Base-by-base conservation (phyloP, 805 yeast genomes). In the Nakazawaea anatomiae region DNA sequence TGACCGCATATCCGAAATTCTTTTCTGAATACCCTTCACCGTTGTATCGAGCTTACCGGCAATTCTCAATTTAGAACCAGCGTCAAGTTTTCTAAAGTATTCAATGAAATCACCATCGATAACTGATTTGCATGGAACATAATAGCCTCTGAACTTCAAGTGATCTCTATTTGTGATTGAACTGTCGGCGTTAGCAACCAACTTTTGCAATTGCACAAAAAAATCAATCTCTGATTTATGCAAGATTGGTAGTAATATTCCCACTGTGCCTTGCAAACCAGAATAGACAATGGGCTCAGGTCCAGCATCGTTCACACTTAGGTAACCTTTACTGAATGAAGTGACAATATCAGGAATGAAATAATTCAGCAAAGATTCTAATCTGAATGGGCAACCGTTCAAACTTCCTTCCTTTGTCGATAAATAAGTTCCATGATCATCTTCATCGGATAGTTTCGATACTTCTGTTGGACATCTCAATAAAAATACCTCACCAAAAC, bases 41-140 rank as follows among this genome's bases (percentile, higher is more conserved):
- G 72, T 58, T 53, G 79, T 66, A 34, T 79, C 81, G 59, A 80
- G 59, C 43, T 66, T 65, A 11, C 66, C 58, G 6, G 74, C 73
- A 31, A 77, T 66, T 18, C 60, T 64, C 25, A 69, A 57, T 51
- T 76, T 72, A 4, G 64, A 60, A 1, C 68, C 57, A 1, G 64
- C 62, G 11, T 60, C 59, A 25, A 79, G 61, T 8, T 63, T 59
- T 45, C 60, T 66, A 59, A 71, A 87, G 41, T 66, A 63, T 58
- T 89, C 97, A 45, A 92, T 71, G 12, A 88, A 70, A 62, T 94
- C 98, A 8, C 99, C 99, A 67, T 94, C 97, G 40, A 94, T 75
- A 2, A 87, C 82, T 46, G 80, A 76, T 55, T 82, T 84, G 2
- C 76, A 78, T 0, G 97, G 97, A n/a, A 80, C 82, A 63, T 89